Conservation (phyloP, 331 rosid genomes). For the Arachis monticola region DNA sequence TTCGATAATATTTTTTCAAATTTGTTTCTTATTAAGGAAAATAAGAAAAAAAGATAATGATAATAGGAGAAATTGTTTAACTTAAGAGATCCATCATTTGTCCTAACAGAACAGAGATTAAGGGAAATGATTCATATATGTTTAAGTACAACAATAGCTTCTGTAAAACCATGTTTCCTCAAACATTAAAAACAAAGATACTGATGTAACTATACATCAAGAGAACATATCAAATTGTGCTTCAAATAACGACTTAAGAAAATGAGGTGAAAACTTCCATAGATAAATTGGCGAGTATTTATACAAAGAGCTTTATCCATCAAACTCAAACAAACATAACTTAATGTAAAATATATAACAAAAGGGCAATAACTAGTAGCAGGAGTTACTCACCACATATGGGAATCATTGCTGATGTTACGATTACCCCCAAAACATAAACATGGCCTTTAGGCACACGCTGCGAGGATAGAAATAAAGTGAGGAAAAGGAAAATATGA, state of each 20-base stretch:
- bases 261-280: constrained; percentile 5
- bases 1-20: constrained; percentile 64
- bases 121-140: neutral
- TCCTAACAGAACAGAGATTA: neutral
- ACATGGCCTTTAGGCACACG: constrained; percentile 86
- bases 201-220: neutral
- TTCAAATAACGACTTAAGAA: constrained; percentile 2
- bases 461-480: constrained; percentile 50
- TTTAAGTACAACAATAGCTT: neutral
- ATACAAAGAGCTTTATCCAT: too few species aligned
- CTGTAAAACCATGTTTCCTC: constrained; percentile 1
- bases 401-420: constrained; percentile 81
- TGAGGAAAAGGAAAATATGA: constrained; percentile 13
- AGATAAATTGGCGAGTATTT: neutral
- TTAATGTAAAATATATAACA: constrained; percentile 7
- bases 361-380: constrained; percentile 1
- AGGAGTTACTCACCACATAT: constrained; percentile 61
- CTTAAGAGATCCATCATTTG: neutral
- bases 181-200: neutral
- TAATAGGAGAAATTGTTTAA: neutral
- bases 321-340: too few species aligned
- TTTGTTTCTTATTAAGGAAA: constrained; percentile 27
- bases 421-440: constrained; percentile 91
- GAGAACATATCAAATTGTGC: constrained; percentile 7
- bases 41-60: neutral